phyloP scores from a whole-genome alignment of 352 stramenopile genomes.

The Pythium phragmiticola region DNA sequence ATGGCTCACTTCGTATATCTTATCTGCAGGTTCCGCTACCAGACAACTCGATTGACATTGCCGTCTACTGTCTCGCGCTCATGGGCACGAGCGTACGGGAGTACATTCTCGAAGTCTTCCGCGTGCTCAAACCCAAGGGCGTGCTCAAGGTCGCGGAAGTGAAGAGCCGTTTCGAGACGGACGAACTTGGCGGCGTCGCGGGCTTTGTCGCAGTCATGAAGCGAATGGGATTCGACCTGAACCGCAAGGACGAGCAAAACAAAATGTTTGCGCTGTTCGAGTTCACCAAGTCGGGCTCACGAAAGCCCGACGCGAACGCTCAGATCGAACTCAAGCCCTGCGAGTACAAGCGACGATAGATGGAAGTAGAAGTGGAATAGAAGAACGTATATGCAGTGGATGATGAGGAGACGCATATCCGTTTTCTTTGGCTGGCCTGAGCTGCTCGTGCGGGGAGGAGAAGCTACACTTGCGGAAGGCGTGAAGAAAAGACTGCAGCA shows the following conservation, averaged over 20 bases:
- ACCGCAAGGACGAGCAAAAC: slow-evolving; percentile 73
- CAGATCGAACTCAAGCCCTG: slow-evolving; percentile 80
- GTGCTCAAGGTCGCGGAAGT: slow-evolving; percentile 87
- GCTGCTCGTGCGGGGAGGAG: too few species aligned
- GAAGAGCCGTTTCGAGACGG: slow-evolving; percentile 81
- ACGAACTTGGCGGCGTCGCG: slow-evolving; percentile 57
- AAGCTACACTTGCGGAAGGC: neutral
- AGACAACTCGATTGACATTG: slow-evolving; percentile 92
- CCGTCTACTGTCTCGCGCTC: slow-evolving; percentile 96
- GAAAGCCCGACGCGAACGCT: slow-evolving; percentile 45
- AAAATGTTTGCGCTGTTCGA: slow-evolving; percentile 89
- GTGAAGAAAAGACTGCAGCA: neutral
- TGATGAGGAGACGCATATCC: neutral
- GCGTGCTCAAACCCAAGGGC: slow-evolving; percentile 93
- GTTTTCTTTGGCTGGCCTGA: neutral
- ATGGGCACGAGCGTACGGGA: slow-evolving; percentile 98
- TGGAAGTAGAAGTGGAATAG: neutral
- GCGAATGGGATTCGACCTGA: slow-evolving; percentile 69
- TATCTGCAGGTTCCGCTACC: slow-evolving; percentile 87
- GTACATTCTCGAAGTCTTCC: slow-evolving; percentile 95
- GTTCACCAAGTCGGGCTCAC: slow-evolving; percentile 57
- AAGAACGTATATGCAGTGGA: slow-evolving; percentile 1
- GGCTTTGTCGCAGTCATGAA: slow-evolving; percentile 62
- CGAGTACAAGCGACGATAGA: slow-evolving; percentile 83
- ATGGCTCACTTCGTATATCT: neutral